phyloP scores from a whole-genome alignment of 2,329 filamentous ascomycete genomes.

The Fusarium sp. region DNA sequence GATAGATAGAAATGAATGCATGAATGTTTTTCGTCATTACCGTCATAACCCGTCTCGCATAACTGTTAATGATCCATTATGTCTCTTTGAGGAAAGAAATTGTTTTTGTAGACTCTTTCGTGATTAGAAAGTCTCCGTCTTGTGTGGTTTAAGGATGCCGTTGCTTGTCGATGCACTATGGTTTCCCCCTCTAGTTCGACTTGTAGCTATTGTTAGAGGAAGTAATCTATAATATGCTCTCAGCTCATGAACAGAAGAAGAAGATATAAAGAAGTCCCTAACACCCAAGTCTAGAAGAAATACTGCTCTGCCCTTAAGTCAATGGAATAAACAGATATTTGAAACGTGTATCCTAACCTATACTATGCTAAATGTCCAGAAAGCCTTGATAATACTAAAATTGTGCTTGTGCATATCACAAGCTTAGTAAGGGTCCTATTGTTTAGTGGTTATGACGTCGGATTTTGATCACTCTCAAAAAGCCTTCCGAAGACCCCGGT shows the following conservation, averaged over 20 bases:
- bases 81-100: neutral
- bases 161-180: neutral
- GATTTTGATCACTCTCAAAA: neutral
- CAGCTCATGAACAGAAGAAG: neutral
- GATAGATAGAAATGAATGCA: neutral
- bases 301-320: too few species aligned
- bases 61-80: too few species aligned
- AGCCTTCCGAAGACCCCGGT: neutral
- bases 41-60: neutral
- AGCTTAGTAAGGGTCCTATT: neutral
- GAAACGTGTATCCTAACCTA: neutral
- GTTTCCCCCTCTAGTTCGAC: neutral
- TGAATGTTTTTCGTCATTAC: neutral
- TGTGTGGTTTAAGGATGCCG: neutral
- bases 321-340: neutral
- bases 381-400: neutral
- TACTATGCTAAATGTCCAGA: rapidly evolving
- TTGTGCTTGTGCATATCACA: neutral
- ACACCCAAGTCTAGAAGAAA: neutral
- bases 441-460: neutral
- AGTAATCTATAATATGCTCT: neutral
- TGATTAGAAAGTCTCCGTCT: neutral
- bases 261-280: neutral
- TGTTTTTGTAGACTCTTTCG: neutral
- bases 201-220: neutral